Conservation (phyloP, 2,329 filamentous ascomycete genomes). For the Monosporascus sp. region DNA sequence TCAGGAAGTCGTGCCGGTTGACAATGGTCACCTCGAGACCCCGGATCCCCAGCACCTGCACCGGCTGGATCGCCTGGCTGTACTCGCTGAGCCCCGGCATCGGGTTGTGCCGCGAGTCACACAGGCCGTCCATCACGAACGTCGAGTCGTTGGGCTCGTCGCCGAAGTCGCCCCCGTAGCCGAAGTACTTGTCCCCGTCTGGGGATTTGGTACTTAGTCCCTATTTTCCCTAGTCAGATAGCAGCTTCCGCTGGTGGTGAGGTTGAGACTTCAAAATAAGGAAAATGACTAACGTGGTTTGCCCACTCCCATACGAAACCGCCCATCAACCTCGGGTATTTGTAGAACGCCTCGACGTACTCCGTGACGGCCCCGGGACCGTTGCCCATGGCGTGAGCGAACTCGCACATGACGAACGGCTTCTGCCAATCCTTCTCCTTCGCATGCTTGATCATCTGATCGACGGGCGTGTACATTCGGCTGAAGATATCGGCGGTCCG, state of each 20-base stretch:
- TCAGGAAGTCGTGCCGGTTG: conserved; percentile 51
- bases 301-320: conserved; percentile 63
- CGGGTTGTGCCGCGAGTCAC: conserved; percentile 42
- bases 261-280: neutral
- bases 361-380: conserved; percentile 62
- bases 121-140: conserved; percentile 54
- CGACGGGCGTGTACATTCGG: conserved; percentile 57
- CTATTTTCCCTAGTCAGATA: conserved; percentile 11
- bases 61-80: conserved; percentile 54
- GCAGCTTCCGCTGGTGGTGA: neutral
- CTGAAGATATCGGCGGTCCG: conserved; percentile 57
- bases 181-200: conserved; percentile 44
- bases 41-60: conserved; percentile 43
- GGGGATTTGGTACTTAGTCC: conserved; percentile 37
- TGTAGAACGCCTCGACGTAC: conserved; percentile 61
- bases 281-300: conserved; percentile 40
- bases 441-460: conserved; percentile 36
- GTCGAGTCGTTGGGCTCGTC: conserved; percentile 55
- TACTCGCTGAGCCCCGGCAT: conserved; percentile 48
- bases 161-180: conserved; percentile 57
- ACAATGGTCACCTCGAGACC: conserved; percentile 38
- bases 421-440: conserved; percentile 41
- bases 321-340: conserved; percentile 53
- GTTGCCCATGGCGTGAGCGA: conserved; percentile 64
- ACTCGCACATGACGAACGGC: conserved; percentile 54